phyloP scores from a whole-genome alignment of 2,329 filamentous ascomycete species.

The Curvularia hawaiiensis region DNA sequence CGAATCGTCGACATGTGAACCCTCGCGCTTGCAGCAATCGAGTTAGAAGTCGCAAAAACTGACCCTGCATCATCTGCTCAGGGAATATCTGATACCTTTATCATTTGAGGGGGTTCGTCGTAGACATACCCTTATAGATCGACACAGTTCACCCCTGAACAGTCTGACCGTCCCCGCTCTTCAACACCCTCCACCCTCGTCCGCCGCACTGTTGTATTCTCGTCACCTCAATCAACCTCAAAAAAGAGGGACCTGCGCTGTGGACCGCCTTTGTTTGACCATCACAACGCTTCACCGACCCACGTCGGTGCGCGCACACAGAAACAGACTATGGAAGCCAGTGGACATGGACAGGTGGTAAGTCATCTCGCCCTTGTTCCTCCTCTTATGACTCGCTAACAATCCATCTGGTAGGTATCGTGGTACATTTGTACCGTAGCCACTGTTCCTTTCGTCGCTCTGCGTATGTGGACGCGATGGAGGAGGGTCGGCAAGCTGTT shows the following conservation, averaged over 20 bases:
- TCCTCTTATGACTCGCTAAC: too few relatives aligned
- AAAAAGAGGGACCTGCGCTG: not conserved
- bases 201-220: not conserved
- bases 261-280: slow-evolving; percentile 2
- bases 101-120: slow-evolving; percentile 5
- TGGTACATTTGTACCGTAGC: slow-evolving; percentile 44
- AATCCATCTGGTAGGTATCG: slow-evolving; percentile 30
- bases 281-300: slow-evolving; percentile 6
- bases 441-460: slow-evolving; percentile 33
- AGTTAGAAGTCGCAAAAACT: not conserved
- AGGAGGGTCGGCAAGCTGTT: slow-evolving; percentile 33
- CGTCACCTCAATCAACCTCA: not conserved
- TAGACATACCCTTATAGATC: slow-evolving; percentile 12
- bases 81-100: not conserved
- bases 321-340: slow-evolving; percentile 13
- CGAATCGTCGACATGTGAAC: not conserved
- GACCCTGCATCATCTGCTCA: not conserved
- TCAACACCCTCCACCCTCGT: slow-evolving; percentile 1
- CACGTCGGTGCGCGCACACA: not conserved
- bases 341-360: slow-evolving; percentile 32
- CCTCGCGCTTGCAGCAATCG: not conserved
- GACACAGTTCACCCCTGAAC: not conserved
- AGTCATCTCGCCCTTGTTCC: slow-evolving; percentile 3
- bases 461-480: slow-evolving; percentile 39
- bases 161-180: not conserved